phyloP scores from a whole-genome alignment of 108 stramenopile genomes.

The Pseudonitzschia multiseries region DNA sequence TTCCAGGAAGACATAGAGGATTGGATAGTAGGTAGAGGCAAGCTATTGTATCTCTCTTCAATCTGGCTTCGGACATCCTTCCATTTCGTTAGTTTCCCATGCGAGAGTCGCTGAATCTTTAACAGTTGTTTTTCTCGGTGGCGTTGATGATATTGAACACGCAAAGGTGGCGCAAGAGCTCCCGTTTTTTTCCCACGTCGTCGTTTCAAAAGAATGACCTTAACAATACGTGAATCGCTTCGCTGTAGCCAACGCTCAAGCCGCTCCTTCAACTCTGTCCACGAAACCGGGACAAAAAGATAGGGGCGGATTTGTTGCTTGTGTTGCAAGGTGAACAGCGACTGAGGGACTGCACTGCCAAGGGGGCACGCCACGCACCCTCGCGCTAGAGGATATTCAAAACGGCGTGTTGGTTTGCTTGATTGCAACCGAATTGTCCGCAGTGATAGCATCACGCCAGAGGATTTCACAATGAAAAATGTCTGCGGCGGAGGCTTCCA shows the following conservation, averaged over 20 bases:
- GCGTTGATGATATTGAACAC: not conserved
- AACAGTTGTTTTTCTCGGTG: not conserved
- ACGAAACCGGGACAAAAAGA: conserved; percentile 37
- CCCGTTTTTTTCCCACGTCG: conserved; percentile 3
- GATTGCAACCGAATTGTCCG: not conserved
- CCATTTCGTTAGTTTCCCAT: not conserved
- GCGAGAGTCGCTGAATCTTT: not conserved
- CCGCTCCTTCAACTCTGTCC: conserved; percentile 35
- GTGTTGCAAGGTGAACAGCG: not conserved
- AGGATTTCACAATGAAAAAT: not conserved
- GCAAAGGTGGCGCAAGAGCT: not conserved
- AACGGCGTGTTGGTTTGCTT: not conserved
- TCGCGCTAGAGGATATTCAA: not conserved
- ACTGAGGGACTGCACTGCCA: not conserved
- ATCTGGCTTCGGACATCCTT: not conserved
- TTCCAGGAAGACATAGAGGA: not conserved
- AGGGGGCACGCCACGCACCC: not conserved
- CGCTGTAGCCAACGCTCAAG: conserved; percentile 30
- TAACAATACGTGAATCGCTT: conserved; percentile 28
- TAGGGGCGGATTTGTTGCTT: conserved; percentile 29
- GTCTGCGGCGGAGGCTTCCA: no score
- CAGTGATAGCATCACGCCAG: not conserved
- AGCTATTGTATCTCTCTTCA: not conserved
- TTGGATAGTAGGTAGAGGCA: not conserved
- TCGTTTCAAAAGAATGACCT: conserved; percentile 20